phyloP scores from a whole-genome alignment of 208 protist genomes.

The Trichomonas vaginalis region DNA sequence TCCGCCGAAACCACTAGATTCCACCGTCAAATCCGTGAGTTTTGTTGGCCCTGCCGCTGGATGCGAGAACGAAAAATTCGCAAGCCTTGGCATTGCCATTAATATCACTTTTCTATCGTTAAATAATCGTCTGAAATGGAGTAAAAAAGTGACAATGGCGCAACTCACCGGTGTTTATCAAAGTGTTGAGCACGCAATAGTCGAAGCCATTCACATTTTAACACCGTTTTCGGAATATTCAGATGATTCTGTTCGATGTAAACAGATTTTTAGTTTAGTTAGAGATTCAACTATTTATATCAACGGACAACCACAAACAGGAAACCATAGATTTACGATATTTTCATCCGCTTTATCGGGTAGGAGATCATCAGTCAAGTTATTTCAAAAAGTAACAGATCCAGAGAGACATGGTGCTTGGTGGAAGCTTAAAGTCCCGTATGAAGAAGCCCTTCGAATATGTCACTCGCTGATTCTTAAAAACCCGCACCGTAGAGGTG shows the following conservation, averaged over 20 bases:
- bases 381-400: slow-evolving; percentile 13
- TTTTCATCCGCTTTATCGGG: not conserved
- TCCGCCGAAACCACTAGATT: not conserved
- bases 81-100: not conserved
- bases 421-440: not conserved
- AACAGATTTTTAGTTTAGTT: not conserved
- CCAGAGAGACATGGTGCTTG: not conserved
- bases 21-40: not conserved
- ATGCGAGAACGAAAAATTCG: not conserved
- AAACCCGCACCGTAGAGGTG: not conserved
- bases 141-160: not conserved
- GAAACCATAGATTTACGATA: not conserved
- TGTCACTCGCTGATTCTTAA: not conserved
- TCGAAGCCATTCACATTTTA: not conserved
- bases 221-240: not conserved
- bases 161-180: not conserved
- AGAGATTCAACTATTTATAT: not conserved
- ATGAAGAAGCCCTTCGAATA: not conserved
- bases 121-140: no score
- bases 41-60: not conserved
- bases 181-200: not conserved
- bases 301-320: not conserved
- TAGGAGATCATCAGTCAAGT: not conserved
- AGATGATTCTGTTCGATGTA: not conserved
- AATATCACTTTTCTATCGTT: not conserved